Conservation (phyloP, 768 basidiomycete species). For the Omphalotus guepiniiformis region DNA sequence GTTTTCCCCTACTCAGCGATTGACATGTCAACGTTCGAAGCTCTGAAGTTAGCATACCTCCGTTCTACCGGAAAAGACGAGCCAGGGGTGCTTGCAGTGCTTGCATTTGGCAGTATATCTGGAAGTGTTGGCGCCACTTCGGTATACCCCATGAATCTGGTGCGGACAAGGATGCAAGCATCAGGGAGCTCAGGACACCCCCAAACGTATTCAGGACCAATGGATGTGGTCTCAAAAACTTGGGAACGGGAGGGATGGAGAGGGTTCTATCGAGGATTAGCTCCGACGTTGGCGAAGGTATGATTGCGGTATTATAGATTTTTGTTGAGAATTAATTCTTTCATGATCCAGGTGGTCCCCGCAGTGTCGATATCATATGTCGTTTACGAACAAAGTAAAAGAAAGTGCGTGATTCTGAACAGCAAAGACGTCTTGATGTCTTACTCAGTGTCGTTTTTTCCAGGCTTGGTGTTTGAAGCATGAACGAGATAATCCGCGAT, state of each 20-base stretch:
- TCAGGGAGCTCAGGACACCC: conserved; percentile 96
- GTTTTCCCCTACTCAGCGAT: conserved; percentile 98
- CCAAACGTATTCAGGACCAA: conserved; percentile 81
- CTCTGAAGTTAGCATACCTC: conserved; percentile 86
- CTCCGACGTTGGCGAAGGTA: conserved; percentile 92
- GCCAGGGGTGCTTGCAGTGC: conserved; percentile 79
- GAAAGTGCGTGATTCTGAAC: conserved; percentile 60
- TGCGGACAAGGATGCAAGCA: conserved; percentile 93
- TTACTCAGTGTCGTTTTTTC: conserved; percentile 7
- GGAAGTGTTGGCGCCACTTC: conserved; percentile 92
- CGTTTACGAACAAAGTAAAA: conserved; percentile 85
- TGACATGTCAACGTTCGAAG: conserved; percentile 97
- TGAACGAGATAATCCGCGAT: too few species aligned
- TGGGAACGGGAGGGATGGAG: conserved; percentile 85
- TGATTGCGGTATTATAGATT: conserved; percentile 8
- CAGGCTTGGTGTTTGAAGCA: conserved; percentile 35
- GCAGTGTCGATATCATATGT: conserved; percentile 97
- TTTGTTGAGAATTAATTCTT: neutral
- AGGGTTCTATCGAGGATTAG: conserved; percentile 90
- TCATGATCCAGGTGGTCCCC: conserved; percentile 69
- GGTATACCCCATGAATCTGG: conserved; percentile 89
- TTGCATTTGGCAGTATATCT: conserved; percentile 90
- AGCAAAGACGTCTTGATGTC: conserved; percentile 6
- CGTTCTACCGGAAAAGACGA: conserved; percentile 86
- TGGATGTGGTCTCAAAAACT: conserved; percentile 80